phyloP scores from a whole-genome alignment of 306 rosid species.

The Trichosanthes truncata region DNA sequence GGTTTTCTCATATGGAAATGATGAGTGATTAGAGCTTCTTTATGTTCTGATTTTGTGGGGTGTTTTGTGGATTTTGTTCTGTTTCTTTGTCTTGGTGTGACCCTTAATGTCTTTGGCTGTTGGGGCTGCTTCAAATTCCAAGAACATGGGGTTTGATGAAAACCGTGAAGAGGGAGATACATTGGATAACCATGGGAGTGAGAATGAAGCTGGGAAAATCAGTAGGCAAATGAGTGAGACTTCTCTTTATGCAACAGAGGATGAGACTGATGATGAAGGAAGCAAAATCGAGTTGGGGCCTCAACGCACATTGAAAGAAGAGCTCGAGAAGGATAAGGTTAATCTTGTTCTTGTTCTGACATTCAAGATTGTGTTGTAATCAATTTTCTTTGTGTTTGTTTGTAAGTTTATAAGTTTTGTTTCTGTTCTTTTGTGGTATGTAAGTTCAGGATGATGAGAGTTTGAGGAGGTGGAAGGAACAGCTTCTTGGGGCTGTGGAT shows the following conservation, averaged over 20 bases:
- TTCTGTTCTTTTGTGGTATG: neutral
- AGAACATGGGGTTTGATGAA: conserved; percentile 30
- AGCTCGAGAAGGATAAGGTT: conserved; percentile 46
- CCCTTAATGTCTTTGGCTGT: conserved; percentile 15
- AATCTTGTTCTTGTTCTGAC: neutral
- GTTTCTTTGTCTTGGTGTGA: neutral
- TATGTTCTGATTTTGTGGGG: neutral
- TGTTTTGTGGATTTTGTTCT: neutral
- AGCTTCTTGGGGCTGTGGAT: conserved; percentile 45
- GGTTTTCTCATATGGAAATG: neutral
- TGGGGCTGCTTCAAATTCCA: conserved; percentile 20
- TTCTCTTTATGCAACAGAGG: conserved; percentile 24
- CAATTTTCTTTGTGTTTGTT: neutral
- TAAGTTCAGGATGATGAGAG: conserved; percentile 41
- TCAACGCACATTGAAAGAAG: conserved; percentile 41
- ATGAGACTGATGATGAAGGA: conserved; percentile 38
- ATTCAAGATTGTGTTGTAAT: neutral
- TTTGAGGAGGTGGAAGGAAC: conserved; percentile 52
- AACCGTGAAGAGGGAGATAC: conserved; percentile 14
- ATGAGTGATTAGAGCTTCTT: neutral
- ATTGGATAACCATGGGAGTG: conserved; percentile 8
- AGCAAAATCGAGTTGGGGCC: conserved; percentile 33
- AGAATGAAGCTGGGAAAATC: conserved; percentile 15
- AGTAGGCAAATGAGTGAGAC: conserved; percentile 20
- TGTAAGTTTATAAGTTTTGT: neutral